Conservation (phyloP, 192 early-diverging fungal species). For the Linnemannia zychae region DNA sequence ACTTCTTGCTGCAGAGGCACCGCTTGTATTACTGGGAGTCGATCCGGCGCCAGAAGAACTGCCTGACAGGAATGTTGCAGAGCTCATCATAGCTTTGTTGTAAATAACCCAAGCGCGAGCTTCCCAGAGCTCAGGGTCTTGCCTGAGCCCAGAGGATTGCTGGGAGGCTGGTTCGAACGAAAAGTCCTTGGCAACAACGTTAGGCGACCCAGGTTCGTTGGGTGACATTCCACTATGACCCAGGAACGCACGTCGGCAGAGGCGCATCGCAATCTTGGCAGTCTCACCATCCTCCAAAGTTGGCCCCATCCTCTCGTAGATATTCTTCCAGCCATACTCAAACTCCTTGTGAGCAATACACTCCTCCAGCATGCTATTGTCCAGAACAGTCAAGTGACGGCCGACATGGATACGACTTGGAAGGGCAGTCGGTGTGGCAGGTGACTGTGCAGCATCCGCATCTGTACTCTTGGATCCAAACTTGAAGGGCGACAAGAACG, state of each 20-base stretch:
- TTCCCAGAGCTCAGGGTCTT: slow-evolving; percentile 42
- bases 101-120: slow-evolving; percentile 51
- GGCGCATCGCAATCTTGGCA: slow-evolving; percentile 44
- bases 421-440: slow-evolving; percentile 8
- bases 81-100: slow-evolving; percentile 46
- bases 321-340: slow-evolving; percentile 47
- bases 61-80: slow-evolving; percentile 13
- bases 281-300: slow-evolving; percentile 44
- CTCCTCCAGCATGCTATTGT: slow-evolving; percentile 50
- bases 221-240: slow-evolving; percentile 26
- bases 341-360: slow-evolving; percentile 45
- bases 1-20: not conserved
- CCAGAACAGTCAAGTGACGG: slow-evolving; percentile 41
- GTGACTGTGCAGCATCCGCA: not conserved
- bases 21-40: not conserved
- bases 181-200: slow-evolving; percentile 30
- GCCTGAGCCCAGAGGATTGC: not conserved
- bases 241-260: slow-evolving; percentile 42
- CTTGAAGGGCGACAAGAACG: slow-evolving; percentile 44
- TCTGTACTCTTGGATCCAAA: slow-evolving; percentile 26
- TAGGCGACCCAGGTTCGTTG: slow-evolving; percentile 12
- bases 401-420: slow-evolving; percentile 42
- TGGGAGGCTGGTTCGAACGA: not conserved
- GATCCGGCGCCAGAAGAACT: not conserved
- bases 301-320: slow-evolving; percentile 50